A percentile compares a stretch with the other conserved stretches of the same genome.
Evolutionary conservation across 2,329 filamentous ascomycete genomes (phyloP).

Genomic region (Talaromyces islandicus): DNA sequence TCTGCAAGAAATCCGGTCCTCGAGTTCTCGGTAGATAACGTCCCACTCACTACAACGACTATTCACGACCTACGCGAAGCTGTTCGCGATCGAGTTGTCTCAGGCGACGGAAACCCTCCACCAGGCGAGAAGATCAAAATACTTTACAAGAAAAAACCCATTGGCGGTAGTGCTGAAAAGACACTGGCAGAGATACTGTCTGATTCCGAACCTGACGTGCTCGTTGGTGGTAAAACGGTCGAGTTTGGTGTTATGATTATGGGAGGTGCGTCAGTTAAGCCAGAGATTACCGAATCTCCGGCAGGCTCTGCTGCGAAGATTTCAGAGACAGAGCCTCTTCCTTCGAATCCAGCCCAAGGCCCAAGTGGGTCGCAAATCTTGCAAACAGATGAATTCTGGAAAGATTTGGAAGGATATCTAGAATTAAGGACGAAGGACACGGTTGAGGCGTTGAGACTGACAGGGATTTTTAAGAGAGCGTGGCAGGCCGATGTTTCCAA

Average conservation of each 20-base stretch:
- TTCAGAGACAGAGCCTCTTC: conserved; percentile 19
- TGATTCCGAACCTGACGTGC: conserved; percentile 41
- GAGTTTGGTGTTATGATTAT: conserved; percentile 88
- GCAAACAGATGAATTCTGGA: conserved; percentile 74
- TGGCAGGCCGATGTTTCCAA: conserved; percentile 47
- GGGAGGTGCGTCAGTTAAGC: conserved; percentile 55
- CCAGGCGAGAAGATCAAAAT: conserved; percentile 73
- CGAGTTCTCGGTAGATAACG: conserved; percentile 57
- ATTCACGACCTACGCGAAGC: conserved; percentile 71
- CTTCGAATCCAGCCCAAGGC: conserved; percentile 41
- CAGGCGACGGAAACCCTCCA: conserved; percentile 41
- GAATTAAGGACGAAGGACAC: conserved; percentile 71
- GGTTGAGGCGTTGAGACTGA: conserved; percentile 57
- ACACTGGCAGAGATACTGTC: conserved; percentile 66
- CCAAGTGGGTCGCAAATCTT: conserved; percentile 57
- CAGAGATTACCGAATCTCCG: conserved; percentile 22
- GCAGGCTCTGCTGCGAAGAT: conserved; percentile 21
- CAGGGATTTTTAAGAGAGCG: conserved; percentile 61
- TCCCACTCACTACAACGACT: conserved; percentile 62
- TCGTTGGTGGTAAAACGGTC: conserved; percentile 42
- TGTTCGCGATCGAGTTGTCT: conserved; percentile 58
- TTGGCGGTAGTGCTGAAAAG: conserved; percentile 57
- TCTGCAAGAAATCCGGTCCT: conserved; percentile 68
- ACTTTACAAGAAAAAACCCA: conserved; percentile 80
- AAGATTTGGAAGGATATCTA: conserved; percentile 74